Evolutionary conservation across 2,329 filamentous ascomycete species (phyloP).

Genomic region (Penicillium sp.): DNA sequence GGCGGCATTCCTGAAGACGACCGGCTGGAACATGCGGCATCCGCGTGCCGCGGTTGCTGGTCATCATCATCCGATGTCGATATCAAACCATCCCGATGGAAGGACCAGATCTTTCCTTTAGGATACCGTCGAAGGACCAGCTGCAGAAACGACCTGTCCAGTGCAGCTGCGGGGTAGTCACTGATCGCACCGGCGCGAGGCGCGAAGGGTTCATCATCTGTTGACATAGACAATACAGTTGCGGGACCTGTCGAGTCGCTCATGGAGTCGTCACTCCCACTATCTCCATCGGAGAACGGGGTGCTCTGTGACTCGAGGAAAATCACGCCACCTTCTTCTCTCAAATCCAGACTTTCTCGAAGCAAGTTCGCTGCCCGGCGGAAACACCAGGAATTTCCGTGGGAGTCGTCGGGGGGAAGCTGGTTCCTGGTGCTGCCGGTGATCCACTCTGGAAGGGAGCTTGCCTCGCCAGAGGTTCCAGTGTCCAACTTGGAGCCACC

Average conservation of each 20-base stretch:
- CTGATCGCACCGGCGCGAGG: constrained; percentile 33
- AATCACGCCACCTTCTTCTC: constrained; percentile 52
- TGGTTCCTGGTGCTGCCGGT: constrained; percentile 31
- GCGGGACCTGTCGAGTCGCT: constrained; percentile 33
- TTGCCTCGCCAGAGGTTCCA: constrained; percentile 30
- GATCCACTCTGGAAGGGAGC: constrained; percentile 39
- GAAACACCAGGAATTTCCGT: constrained; percentile 50
- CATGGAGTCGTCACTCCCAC: constrained; percentile 33
- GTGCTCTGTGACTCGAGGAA: constrained; percentile 39
- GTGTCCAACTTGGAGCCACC: constrained; percentile 31
- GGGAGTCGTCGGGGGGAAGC: constrained; percentile 37
- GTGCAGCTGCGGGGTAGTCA: constrained; percentile 33
- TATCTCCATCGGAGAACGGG: constrained; percentile 33
- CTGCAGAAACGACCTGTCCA: constrained; percentile 38
- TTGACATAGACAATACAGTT: constrained; percentile 40
- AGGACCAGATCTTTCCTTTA: constrained; percentile 21
- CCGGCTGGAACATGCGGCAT: constrained; percentile 5
- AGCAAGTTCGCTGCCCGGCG: constrained; percentile 54
- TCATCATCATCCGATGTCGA: constrained; percentile 54
- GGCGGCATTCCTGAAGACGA: constrained; percentile 11
- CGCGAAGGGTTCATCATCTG: constrained; percentile 41
- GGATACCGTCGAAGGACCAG: constrained; percentile 47
- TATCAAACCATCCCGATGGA: constrained; percentile 42
- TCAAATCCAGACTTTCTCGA: constrained; percentile 52
- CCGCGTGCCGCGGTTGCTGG: constrained; percentile 21